Percentiles rank a stretch among this genome's conserved stretches.
These are phyloP conservation scores for Pinus taeda DNA, from an alignment of 75 land plant genomes.

Conservation along the genomic window DNA sequence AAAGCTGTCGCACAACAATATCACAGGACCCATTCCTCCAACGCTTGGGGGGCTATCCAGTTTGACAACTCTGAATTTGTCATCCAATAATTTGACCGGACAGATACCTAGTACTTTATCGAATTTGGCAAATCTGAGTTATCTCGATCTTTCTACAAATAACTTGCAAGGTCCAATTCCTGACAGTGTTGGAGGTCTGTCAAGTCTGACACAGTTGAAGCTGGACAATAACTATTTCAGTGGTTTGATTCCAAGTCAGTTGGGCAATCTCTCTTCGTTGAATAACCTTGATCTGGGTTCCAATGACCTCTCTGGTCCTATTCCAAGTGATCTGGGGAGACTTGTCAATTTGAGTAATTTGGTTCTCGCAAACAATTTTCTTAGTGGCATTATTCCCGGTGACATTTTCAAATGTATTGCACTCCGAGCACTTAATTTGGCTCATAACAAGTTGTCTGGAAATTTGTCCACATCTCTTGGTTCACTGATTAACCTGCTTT, in stretches of 20 bases:
- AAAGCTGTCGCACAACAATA: conserved; percentile 51
- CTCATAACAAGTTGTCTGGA: conserved; percentile 39
- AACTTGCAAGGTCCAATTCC: conserved; percentile 55
- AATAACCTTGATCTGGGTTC: conserved; percentile 50
- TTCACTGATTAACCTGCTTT: conserved; percentile 21
- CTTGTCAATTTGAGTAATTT: conserved; percentile 32
- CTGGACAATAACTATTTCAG: conserved; percentile 42
- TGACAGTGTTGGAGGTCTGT: conserved; percentile 22
- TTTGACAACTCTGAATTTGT: conserved; percentile 28
- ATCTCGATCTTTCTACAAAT: conserved; percentile 45
- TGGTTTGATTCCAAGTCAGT: conserved; percentile 42
- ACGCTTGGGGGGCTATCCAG: conserved; percentile 23
- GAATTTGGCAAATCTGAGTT: conserved; percentile 19
- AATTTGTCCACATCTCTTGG: conserved; percentile 34
- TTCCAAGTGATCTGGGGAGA: conserved; percentile 44
- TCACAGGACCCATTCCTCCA: conserved; percentile 63
- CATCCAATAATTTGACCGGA: conserved; percentile 28
- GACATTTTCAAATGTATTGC: conserved; percentile 25
- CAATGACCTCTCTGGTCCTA: conserved; percentile 51
- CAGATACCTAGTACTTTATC: conserved; percentile 14
- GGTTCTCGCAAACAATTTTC: conserved; percentile 31
- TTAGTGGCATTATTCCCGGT: conserved; percentile 42
- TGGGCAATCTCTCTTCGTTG: conserved; percentile 42
- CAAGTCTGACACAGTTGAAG: conserved; percentile 22
- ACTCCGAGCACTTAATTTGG: conserved; percentile 34